Evolutionary conservation across 192 early-diverging fungal species (phyloP), one percentile per base, ranked within the genome.

Genomic region (Coemansia sp.): DNA sequence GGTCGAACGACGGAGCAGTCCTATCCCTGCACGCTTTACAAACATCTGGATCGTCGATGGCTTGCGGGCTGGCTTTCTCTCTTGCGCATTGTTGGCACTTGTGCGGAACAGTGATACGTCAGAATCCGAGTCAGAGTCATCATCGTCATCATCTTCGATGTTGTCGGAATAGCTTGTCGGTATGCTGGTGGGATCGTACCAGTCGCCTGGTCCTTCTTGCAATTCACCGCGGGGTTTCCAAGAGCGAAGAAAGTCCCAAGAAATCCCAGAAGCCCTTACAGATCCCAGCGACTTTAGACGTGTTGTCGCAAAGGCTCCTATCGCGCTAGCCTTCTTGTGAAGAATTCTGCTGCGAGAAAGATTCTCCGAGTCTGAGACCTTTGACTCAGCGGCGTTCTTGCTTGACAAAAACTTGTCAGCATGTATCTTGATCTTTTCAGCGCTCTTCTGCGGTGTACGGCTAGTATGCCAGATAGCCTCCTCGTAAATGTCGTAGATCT

Each of bases 401-500:
- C 10, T 13, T 8, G 22, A 48, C 8, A 13, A 48, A 9, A 20
- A 25, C 4, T 1, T 15, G 15, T 48, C 23, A 13, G 8, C 23
- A 8, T 22, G 5, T 6, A 8, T 6, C 45, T 11, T 25, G 14
- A 7, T 11, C 14, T 4, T 30, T 14, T 5, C 8, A 0, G 29
- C 14, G 17, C 4, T 4, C 17, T 30, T 33, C 8, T 54, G 27
- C 9, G 55, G 64, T 8, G 60, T 67, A 30, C 44, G 59, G 14
- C 48, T 56, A 25, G 57, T 59, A 56, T 79, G 76, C 76, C 76
- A 79, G 23, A 73, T 59, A 1, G 76, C 72, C 61, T 79, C 76
- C 47, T 73, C 70, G 61, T 79, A 79, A 34, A 79, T 79, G 50
- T 73, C 70, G 57, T 79, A 79, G 20, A 79, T 79, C 61, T 73